Evolutionary conservation across 345 rosid species (phyloP), one percentile per base, ranked within the genome.

Genomic region (Moricandia arvensis): DNA sequence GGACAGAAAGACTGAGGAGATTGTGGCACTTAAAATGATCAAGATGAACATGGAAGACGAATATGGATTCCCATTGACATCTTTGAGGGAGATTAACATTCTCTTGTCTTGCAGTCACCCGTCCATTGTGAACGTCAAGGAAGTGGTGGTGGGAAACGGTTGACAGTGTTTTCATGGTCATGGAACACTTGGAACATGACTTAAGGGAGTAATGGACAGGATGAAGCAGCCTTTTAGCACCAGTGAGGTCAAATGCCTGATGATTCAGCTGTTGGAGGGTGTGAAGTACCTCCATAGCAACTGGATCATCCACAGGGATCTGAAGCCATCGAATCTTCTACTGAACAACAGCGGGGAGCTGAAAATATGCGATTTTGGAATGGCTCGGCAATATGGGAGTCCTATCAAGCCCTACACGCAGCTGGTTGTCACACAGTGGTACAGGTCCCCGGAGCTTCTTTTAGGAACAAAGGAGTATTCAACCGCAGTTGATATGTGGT

Each of bases 401-500:
- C 96, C 91, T 6, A 59, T 83, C 76, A 88, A 93, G 86, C 90
- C 91, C 0, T 91, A 88, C 80, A 89, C 98, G 55, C 79, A 88
- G 29, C 75, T 86, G 55, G 98, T 91, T 74, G 93, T 93, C 41
- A 88, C 97, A 61, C 77, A 87, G 63, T 90, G 91, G 94, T 93
- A 93, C 78, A 88, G 98, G 82, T 93, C 97, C 54, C 97, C 97
- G 8, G 97, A 91, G 72, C 93, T 89, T 61, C 82, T 93, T 2
- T 73, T 90, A 54, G 98, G 95, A 77, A 85, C 90, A 26, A 88
- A 90, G 71, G 74, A 83, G 79, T 90, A 93, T 67, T 90, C 96
- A 18, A 89, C 90, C 7, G 93, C 96, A n/a, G 80, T 90, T 67
- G 96, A 93, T 82, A 93, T 93, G 96, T 93, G 98, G 98, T 93